Conservation (phyloP, 108 stramenopile genomes). For the Aurantiochytrium sp. region DNA sequence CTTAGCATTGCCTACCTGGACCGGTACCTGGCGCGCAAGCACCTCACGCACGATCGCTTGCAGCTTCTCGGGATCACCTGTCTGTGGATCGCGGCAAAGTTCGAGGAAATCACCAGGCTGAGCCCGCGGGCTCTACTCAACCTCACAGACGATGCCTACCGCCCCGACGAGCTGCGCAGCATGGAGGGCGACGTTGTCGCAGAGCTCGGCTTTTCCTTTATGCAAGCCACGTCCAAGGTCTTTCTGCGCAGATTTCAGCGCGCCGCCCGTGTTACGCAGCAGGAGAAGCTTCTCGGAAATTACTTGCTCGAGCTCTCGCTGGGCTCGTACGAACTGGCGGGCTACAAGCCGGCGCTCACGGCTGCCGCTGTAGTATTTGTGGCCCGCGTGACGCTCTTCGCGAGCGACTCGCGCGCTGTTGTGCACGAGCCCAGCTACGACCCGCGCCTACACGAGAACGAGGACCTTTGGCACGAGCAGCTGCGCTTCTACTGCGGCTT, state of each 20-base stretch:
- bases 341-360: slow-evolving; percentile 57
- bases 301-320: slow-evolving; percentile 71
- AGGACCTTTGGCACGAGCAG: not conserved
- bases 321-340: slow-evolving; percentile 60
- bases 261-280: slow-evolving; percentile 56
- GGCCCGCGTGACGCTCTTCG: slow-evolving; percentile 47
- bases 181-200: slow-evolving; percentile 66
- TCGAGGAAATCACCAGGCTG: slow-evolving; percentile 60
- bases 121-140: slow-evolving; percentile 62
- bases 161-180: slow-evolving; percentile 52
- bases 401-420: not conserved
- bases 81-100: slow-evolving; percentile 71
- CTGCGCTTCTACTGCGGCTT: slow-evolving; percentile 11
- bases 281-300: slow-evolving; percentile 55
- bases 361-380: slow-evolving; percentile 75
- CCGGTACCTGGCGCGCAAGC: slow-evolving; percentile 57
- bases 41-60: slow-evolving; percentile 24
- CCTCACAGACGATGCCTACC: slow-evolving; percentile 68
- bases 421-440: not conserved
- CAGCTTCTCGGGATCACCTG: slow-evolving; percentile 60
- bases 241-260: slow-evolving; percentile 60
- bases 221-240: slow-evolving; percentile 63
- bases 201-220: slow-evolving; percentile 50
- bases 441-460: not conserved
- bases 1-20: slow-evolving; percentile 67